phyloP scores from a whole-genome alignment of 768 basidiomycete genomes.

The Hebeloma cylindrosporum region DNA sequence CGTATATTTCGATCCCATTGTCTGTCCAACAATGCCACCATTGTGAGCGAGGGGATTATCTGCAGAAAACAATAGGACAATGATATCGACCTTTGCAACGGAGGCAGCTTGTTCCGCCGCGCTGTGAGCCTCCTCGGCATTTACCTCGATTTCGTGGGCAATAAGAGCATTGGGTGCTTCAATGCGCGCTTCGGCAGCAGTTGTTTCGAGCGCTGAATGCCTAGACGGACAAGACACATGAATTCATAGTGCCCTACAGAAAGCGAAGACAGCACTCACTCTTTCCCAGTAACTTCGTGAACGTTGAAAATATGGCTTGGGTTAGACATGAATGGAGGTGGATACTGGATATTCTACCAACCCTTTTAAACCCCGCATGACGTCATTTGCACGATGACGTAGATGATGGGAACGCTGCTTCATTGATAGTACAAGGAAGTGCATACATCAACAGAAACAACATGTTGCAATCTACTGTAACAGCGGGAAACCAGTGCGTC shows the following conservation, averaged over 20 bases:
- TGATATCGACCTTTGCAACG: conserved; percentile 58
- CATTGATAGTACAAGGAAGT: neutral
- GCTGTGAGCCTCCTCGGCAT: conserved; percentile 11
- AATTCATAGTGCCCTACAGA: neutral
- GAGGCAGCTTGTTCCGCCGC: conserved; percentile 51
- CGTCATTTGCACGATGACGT: conserved; percentile 6
- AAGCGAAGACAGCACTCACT: conserved; percentile 26
- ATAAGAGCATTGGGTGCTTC: conserved; percentile 43
- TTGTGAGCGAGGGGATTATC: neutral
- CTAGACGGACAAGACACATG: conserved; percentile 16
- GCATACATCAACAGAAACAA: conserved; percentile 3
- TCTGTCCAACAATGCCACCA: conserved; percentile 19
- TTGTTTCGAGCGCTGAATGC: conserved; percentile 44
- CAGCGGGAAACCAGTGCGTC: neutral
- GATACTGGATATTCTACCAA: conserved; percentile 1
- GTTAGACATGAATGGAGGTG: conserved; percentile 27
- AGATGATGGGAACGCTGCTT: neutral
- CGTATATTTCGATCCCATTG: conserved; percentile 33
- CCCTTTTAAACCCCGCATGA: conserved; percentile 9
- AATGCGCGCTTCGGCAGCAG: conserved; percentile 52
- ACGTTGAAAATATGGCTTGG: conserved; percentile 38
- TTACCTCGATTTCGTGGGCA: conserved; percentile 27
- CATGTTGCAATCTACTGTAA: neutral
- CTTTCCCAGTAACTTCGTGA: conserved; percentile 30
- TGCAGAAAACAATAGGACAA: conserved; percentile 7